These are phyloP conservation scores for Oxyria digyna DNA, from an alignment of 148 eudicot genomes.

Conservation along the genomic window DNA sequence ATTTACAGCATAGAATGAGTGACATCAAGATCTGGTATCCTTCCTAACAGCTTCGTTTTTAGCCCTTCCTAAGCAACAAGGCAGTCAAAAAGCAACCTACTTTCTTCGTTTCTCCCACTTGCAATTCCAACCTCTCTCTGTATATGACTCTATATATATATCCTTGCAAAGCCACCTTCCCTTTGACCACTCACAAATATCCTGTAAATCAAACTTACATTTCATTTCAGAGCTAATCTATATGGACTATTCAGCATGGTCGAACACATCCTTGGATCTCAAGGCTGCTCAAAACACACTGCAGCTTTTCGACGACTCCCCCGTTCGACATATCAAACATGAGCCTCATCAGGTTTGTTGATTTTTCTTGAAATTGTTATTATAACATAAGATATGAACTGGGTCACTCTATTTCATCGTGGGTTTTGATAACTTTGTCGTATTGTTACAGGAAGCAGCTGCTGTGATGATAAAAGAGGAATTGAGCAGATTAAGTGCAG, in stretches of 20 bases:
- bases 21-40: background rate
- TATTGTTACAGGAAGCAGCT: conserved; percentile 18
- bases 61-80: background rate
- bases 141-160: background rate
- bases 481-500: conserved; percentile 54
- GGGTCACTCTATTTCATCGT: background rate
- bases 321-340: too few species aligned
- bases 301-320: conserved; percentile 30
- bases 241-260: conserved; percentile 56
- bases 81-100: background rate
- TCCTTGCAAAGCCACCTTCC: background rate
- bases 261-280: conserved; percentile 55
- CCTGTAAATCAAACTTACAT: background rate
- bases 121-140: background rate
- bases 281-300: conserved; percentile 20
- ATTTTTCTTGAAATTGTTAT: background rate
- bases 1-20: background rate
- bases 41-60: background rate
- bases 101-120: background rate
- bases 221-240: background rate
- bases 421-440: background rate
- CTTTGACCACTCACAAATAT: background rate
- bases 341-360: conserved; percentile 21
- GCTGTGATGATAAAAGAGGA: conserved; percentile 40
- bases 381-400: background rate